These are phyloP conservation scores for Neofusicoccum ribis DNA, from an alignment of 2,329 filamentous ascomycete species.

Conservation along the genomic window DNA sequence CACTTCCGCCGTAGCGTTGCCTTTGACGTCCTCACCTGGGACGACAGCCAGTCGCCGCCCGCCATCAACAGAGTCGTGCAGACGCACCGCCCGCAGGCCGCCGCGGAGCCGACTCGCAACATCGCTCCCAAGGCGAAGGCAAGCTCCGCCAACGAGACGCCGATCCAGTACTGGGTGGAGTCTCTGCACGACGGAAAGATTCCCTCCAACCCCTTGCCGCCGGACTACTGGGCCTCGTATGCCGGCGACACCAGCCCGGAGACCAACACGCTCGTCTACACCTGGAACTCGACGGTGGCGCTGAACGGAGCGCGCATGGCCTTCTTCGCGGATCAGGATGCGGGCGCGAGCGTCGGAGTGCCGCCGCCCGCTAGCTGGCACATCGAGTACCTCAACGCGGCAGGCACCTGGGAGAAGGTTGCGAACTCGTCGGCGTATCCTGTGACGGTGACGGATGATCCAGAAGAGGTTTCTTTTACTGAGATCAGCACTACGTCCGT, in stretches of 20 bases:
- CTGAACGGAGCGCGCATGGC: constrained; percentile 26
- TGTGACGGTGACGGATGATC: constrained; percentile 28
- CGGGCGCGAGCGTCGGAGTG: constrained; percentile 21
- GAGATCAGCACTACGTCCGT: constrained; percentile 18
- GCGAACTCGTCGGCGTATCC: constrained; percentile 26
- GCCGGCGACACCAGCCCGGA: constrained; percentile 32
- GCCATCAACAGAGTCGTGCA: constrained; percentile 33
- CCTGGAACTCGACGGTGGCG: constrained; percentile 31
- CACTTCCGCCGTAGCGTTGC: constrained; percentile 42
- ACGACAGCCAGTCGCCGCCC: constrained; percentile 30
- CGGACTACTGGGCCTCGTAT: constrained; percentile 43
- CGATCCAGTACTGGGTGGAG: constrained; percentile 42
- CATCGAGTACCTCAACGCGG: constrained; percentile 21
- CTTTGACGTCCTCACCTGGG: constrained; percentile 36
- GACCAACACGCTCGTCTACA: constrained; percentile 33
- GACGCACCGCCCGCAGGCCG: constrained; percentile 29
- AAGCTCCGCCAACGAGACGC: constrained; percentile 28
- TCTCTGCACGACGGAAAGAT: constrained; percentile 37
- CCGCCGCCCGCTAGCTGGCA: constrained; percentile 24
- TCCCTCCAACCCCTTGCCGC: constrained; percentile 35
- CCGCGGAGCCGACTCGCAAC: constrained; percentile 33
- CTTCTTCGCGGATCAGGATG: constrained; percentile 23
- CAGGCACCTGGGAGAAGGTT: constrained; percentile 24
- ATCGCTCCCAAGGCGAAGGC: constrained; percentile 32
- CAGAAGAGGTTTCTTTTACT: constrained; percentile 31